These are phyloP conservation scores for Albugo candida DNA, from an alignment of 352 stramenopile genomes.

Conservation along the genomic window DNA sequence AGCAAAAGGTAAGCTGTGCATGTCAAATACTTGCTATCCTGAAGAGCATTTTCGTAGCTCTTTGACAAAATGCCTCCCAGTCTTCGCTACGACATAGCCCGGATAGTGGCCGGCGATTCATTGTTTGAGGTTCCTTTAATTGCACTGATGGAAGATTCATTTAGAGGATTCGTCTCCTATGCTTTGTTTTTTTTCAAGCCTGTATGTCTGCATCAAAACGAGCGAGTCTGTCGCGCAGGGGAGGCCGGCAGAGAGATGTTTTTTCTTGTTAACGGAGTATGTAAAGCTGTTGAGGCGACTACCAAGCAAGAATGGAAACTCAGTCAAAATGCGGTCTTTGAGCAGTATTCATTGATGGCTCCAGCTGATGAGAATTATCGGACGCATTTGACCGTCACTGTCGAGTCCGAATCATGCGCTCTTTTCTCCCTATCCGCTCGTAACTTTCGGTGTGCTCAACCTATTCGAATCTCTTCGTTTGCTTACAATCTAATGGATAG, in stretches of 20 bases:
- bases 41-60: slow-evolving; percentile 14
- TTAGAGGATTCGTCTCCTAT: slow-evolving; percentile 75
- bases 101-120: slow-evolving; percentile 44
- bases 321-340: slow-evolving; percentile 51
- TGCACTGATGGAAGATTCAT: slow-evolving; percentile 72
- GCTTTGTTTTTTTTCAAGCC: slow-evolving; percentile 64
- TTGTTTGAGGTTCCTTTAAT: slow-evolving; percentile 65
- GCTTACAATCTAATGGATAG: slow-evolving; percentile 6
- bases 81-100: slow-evolving; percentile 58
- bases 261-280: slow-evolving; percentile 68
- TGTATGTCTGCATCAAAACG: slow-evolving; percentile 35
- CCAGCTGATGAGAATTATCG: slow-evolving; percentile 46
- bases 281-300: slow-evolving; percentile 52
- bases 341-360: slow-evolving; percentile 70
- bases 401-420: slow-evolving; percentile 41
- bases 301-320: slow-evolving; percentile 36
- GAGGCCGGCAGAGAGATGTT: slow-evolving; percentile 61
- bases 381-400: slow-evolving; percentile 46
- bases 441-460: slow-evolving; percentile 36
- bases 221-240: slow-evolving; percentile 55
- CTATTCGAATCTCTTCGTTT: no score
- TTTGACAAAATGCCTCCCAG: slow-evolving; percentile 65
- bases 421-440: slow-evolving; percentile 63
- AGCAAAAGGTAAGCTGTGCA: slow-evolving; percentile 47
- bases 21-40: neutral